Percentiles rank a stretch among this genome's conserved stretches.
phyloP scores from a whole-genome alignment of 2,329 filamentous ascomycete species.

The Cordyceps sp. region DNA sequence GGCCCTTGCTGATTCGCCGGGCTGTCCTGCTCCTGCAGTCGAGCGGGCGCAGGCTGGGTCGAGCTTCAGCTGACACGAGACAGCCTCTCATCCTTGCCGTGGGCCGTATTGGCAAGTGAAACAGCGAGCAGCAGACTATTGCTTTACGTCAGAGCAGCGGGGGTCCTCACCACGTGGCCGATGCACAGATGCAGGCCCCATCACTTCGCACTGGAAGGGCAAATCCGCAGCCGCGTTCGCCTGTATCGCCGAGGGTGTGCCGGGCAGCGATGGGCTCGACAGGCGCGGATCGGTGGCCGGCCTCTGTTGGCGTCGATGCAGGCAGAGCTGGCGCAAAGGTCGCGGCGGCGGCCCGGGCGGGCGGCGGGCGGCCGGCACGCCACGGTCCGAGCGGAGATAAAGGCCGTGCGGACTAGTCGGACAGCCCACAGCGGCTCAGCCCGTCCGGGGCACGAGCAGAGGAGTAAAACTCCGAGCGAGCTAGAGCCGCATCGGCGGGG shows the following conservation, averaged over 20 bases:
- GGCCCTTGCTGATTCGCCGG: too few species aligned
- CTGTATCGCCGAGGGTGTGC: background rate
- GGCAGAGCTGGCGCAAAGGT: too few species aligned
- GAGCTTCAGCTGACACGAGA: background rate
- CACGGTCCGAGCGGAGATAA: too few species aligned
- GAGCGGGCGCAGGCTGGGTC: background rate
- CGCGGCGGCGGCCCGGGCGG: too few species aligned
- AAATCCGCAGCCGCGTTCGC: too few species aligned
- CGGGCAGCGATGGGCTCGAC: background rate
- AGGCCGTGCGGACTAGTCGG: too few species aligned
- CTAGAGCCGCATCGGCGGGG: background rate
- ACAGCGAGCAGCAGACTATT: background rate
- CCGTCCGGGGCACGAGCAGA: too few species aligned
- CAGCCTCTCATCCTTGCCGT: background rate
- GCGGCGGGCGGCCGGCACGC: background rate
- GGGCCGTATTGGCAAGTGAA: background rate
- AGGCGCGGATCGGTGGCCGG: too few species aligned
- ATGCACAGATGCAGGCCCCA: background rate
- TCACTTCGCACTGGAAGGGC: too few species aligned
- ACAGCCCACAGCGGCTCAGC: too few species aligned
- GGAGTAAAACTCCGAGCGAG: background rate
- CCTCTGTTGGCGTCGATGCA: too few species aligned
- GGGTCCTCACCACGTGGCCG: slow-evolving; percentile 3
- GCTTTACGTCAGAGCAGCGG: slow-evolving; percentile 1
- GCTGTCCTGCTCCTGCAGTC: too few species aligned